Percentiles rank a stretch among this genome's conserved stretches.
Conservation (phyloP, 73 alveolate species). For the Paramecium octaurelia region DNA sequence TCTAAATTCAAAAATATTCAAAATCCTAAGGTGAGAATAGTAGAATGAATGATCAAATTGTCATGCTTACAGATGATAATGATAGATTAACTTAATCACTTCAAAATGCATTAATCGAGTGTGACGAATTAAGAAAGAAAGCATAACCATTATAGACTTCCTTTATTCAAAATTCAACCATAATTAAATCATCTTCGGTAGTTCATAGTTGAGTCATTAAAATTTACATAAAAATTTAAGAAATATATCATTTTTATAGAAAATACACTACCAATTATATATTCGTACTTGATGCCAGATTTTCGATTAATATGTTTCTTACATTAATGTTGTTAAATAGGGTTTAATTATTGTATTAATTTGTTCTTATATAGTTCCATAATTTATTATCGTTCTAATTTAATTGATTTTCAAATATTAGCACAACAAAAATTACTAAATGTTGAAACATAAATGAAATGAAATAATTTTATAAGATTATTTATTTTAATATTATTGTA, state of each 20-base stretch:
- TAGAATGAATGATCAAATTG: not conserved
- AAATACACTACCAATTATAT: too few species aligned
- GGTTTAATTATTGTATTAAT: too few species aligned
- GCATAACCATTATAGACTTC: not conserved
- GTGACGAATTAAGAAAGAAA: constrained; percentile 21
- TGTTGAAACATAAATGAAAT: not conserved
- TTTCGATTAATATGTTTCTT: too few species aligned
- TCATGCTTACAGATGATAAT: not conserved
- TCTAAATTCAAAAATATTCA: not conserved
- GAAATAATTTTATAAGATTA: not conserved
- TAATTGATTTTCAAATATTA: too few species aligned
- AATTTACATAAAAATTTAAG: not conserved
- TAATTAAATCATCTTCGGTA: not conserved
- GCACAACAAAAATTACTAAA: not conserved
- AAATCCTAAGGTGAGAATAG: not conserved
- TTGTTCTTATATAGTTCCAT: too few species aligned
- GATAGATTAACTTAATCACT: constrained; percentile 28
- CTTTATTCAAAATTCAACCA: not conserved
- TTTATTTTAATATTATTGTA: too few species aligned
- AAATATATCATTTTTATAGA: not conserved
- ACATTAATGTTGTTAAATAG: too few species aligned
- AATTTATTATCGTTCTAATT: too few species aligned
- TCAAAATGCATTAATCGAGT: not conserved
- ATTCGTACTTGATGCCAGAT: too few species aligned
- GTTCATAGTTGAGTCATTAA: not conserved